Evolutionary conservation across 495 filamentous ascomycete genomes (phyloP).

Genomic region (Podospora conica): DNA sequence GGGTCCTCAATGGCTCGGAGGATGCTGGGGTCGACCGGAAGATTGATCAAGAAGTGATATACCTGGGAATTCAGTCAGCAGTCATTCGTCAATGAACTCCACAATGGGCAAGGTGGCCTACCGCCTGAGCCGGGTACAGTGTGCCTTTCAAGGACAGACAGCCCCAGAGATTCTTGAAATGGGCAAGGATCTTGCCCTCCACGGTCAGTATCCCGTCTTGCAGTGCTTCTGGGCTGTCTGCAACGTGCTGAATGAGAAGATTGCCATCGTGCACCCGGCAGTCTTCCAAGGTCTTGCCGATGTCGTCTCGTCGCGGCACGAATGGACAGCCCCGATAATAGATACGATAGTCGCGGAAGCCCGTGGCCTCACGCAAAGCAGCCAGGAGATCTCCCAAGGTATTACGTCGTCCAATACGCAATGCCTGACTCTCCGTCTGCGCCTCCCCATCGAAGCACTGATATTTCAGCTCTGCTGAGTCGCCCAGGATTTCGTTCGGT

Average conservation of each 20-base stretch:
- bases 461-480: slow-evolving; percentile 61
- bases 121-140: slow-evolving; percentile 53
- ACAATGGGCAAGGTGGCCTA: slow-evolving; percentile 26
- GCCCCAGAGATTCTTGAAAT: slow-evolving; percentile 80
- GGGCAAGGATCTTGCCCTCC: slow-evolving; percentile 70
- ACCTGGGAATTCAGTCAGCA: slow-evolving; percentile 43
- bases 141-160: slow-evolving; percentile 71
- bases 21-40: slow-evolving; percentile 62
- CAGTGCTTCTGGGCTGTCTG: slow-evolving; percentile 27
- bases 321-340: slow-evolving; percentile 45
- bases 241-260: slow-evolving; percentile 50
- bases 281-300: slow-evolving; percentile 51
- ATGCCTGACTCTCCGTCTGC: slow-evolving; percentile 49
- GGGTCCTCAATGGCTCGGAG: slow-evolving; percentile 52
- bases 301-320: slow-evolving; percentile 41
- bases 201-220: slow-evolving; percentile 46
- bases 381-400: slow-evolving; percentile 61
- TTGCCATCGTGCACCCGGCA: slow-evolving; percentile 54
- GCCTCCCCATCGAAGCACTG: slow-evolving; percentile 61
- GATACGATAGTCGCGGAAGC: slow-evolving; percentile 62
- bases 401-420: slow-evolving; percentile 62
- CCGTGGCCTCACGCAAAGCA: slow-evolving; percentile 57
- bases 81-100: neutral
- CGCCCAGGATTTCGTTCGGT: slow-evolving; percentile 44
- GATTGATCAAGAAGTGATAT: slow-evolving; percentile 64